phyloP scores from a whole-genome alignment of 2,329 filamentous ascomycete species.

The Aspergillus clavatus region DNA sequence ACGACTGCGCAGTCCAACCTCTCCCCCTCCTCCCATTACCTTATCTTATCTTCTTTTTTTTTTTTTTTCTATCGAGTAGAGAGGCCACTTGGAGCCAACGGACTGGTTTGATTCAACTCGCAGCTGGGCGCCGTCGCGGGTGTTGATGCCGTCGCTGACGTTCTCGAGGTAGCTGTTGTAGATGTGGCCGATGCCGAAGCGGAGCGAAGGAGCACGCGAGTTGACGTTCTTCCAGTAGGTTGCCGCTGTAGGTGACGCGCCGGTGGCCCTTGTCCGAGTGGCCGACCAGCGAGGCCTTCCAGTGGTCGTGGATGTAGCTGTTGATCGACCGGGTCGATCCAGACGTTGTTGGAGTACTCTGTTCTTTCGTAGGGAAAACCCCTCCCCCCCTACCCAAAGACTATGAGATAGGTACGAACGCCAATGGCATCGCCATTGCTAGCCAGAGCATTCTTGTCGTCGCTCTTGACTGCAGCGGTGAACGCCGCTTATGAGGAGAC shows the following conservation, averaged over 20 bases:
- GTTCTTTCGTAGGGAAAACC: background rate
- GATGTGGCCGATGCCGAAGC: slow-evolving; percentile 62
- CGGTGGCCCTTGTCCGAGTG: slow-evolving; percentile 61
- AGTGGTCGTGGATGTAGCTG: slow-evolving; percentile 54
- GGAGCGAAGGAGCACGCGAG: slow-evolving; percentile 58
- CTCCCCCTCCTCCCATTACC: too few species aligned
- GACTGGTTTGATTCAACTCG: slow-evolving; percentile 55
- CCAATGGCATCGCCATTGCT: slow-evolving; percentile 56
- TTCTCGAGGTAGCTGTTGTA: slow-evolving; percentile 51
- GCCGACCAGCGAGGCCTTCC: slow-evolving; percentile 56
- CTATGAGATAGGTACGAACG: slow-evolving; percentile 44
- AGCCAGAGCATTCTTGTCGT: slow-evolving; percentile 51
- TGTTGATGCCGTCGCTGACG: slow-evolving; percentile 52
- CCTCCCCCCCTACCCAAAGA: too few species aligned
- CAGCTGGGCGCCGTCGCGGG: slow-evolving; percentile 54
- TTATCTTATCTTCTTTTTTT: too few species aligned
- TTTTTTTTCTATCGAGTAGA: slow-evolving; percentile 46
- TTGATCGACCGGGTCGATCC: slow-evolving; percentile 64
- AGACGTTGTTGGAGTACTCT: slow-evolving; percentile 48
- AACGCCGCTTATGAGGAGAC: slow-evolving; percentile 50
- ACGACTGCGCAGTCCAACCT: too few species aligned
- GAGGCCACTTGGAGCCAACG: slow-evolving; percentile 41
- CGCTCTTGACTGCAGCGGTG: slow-evolving; percentile 46
- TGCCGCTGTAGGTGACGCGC: slow-evolving; percentile 62
- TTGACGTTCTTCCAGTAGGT: slow-evolving; percentile 62